These are phyloP conservation scores for Suillus clintonianus DNA, from an alignment of 768 basidiomycete genomes.

Conservation along the genomic window DNA sequence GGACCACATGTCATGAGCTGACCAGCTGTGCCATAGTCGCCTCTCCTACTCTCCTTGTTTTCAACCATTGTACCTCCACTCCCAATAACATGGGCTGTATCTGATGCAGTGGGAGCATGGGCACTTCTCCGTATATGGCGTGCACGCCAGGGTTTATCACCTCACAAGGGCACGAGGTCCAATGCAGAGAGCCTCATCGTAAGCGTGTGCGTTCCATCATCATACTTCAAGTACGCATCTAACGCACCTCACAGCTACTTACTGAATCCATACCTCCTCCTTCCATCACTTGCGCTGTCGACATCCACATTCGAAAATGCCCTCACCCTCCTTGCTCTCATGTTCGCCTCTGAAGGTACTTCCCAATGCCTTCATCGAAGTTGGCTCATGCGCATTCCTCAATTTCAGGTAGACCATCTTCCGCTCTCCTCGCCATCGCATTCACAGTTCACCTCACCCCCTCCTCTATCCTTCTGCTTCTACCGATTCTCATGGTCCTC, in stretches of 20 bases:
- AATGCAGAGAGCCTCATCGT: conserved; percentile 2
- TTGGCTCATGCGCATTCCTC: not conserved
- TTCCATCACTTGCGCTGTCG: conserved; percentile 79
- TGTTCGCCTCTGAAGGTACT: conserved; percentile 71
- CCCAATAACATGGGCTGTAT: conserved; percentile 68
- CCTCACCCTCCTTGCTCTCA: conserved; percentile 62
- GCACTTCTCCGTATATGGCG: conserved; percentile 70
- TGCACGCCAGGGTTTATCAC: conserved; percentile 65
- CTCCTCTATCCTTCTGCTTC: conserved; percentile 68
- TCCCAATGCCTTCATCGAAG: not conserved
- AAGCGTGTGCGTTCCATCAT: not conserved
- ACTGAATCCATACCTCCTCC: conserved; percentile 84
- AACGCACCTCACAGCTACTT: conserved; percentile 60
- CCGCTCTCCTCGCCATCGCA: conserved; percentile 67
- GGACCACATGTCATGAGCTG: not conserved
- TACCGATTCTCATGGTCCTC: conserved; percentile 67
- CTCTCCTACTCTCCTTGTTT: conserved; percentile 75
- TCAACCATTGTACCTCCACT: conserved; percentile 64
- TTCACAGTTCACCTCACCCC: conserved; percentile 71
- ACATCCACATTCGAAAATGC: conserved; percentile 84
- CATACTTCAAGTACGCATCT: conserved; percentile 4
- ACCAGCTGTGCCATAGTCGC: conserved; percentile 56
- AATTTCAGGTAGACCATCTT: conserved; percentile 54
- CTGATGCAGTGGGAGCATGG: conserved; percentile 70
- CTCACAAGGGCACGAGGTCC: not conserved